Evolutionary conservation across 2,329 filamentous ascomycete genomes (phyloP), one percentile per base, ranked within the genome.

Genomic region (Fusarium verrucosum): DNA sequence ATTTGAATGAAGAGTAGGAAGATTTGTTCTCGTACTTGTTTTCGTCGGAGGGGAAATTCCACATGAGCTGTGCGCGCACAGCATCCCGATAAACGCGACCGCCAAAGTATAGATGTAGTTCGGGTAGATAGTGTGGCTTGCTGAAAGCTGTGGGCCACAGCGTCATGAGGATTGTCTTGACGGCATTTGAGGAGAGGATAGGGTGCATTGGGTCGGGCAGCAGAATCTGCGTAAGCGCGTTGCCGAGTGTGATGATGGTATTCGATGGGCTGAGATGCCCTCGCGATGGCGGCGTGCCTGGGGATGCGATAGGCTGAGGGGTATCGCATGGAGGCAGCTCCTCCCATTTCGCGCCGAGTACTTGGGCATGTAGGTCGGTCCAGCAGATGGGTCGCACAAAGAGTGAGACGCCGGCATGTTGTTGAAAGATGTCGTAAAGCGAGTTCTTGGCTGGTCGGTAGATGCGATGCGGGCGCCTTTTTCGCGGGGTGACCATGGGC

Each of bases 371-470:
- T 2, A 77, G 54, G 50, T 86, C 84, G 16, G 81, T 86, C 85
- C 85, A 87, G 69, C 79, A 81, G 41, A 86, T 81, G 3, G 85
- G 85, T 23, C 80, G 78, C 43, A 83, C 73, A 57, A 81, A 86
- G 19, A 87, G 81, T 1, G 80, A 77, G 1, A 71, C 73, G 38
- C 82, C 80, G 30, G 78, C 72, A 67, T 87, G 70, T 20, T 82
- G 76, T 58, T 81, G 80, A 58, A 87, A 76, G 40, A 85, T 77
- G 59, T 83, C 83, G 68, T 81, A 82, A 20, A 87, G 75, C 0
- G 85, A 87, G 19, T 81, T 80, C 19, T 75, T 73, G 40, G 81
- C 78, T 1, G 83, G 81, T 4, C 75, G 75, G 10, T 71, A 78
- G 35, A 78, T 74, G 52, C 72, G 71, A 59, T 73, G 70, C 35